These are phyloP conservation scores for Colletotrichum lupini DNA, from an alignment of 2,329 filamentous ascomycete genomes.

Conservation along the genomic window DNA sequence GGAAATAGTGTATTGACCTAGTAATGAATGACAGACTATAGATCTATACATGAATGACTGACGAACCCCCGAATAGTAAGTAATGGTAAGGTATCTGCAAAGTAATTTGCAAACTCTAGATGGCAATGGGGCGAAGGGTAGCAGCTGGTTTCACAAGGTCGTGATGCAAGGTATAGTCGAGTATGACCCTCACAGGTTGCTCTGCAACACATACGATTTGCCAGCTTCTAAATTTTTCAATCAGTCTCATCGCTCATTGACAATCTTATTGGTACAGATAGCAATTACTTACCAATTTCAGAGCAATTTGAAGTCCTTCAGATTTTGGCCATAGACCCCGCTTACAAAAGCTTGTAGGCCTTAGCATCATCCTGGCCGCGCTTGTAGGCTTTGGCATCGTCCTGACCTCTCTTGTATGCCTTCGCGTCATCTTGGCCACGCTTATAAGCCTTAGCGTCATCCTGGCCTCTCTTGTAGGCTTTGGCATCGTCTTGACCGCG, in stretches of 20 bases:
- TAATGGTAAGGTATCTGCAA: neutral
- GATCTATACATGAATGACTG: neutral
- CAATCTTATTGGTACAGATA: neutral
- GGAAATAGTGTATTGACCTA: neutral
- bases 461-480: neutral
- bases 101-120: neutral
- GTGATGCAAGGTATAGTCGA: too few relatives aligned
- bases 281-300: neutral
- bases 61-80: neutral
- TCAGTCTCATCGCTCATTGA: neutral
- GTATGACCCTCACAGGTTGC: too few relatives aligned
- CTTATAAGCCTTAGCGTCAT: neutral
- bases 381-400: neutral
- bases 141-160: neutral
- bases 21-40: neutral
- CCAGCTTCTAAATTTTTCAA: too few relatives aligned
- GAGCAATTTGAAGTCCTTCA: neutral
- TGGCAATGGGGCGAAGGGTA: neutral
- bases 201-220: too few relatives aligned
- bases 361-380: neutral
- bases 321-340: too few relatives aligned
- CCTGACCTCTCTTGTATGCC: neutral
- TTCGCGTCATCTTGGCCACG: too few relatives aligned
- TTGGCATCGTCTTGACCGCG: neutral
- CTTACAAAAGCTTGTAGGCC: neutral